phyloP scores from a whole-genome alignment of 192 early-diverging fungal species.

The Linnemannia schmuckeri region DNA sequence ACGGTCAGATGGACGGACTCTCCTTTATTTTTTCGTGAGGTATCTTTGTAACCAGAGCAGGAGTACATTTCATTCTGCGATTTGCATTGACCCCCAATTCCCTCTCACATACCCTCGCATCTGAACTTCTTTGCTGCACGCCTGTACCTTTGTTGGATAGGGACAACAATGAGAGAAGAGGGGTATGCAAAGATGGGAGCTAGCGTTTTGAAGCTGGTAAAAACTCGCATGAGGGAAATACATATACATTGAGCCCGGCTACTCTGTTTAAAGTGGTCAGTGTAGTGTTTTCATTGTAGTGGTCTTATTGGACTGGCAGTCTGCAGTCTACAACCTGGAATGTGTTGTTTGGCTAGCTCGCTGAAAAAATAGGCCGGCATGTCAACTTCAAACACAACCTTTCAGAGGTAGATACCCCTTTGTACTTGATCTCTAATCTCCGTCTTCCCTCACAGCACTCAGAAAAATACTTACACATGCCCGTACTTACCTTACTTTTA shows the following conservation, averaged over 20 bases:
- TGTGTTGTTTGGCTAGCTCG: background rate
- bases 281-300: background rate
- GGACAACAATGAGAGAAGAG: background rate
- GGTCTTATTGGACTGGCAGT: too few relatives aligned
- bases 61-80: constrained; percentile 1
- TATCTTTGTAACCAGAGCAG: background rate
- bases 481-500: background rate
- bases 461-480: background rate
- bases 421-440: background rate
- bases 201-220: background rate
- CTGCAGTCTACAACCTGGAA: background rate
- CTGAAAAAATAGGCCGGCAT: background rate
- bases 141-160: background rate
- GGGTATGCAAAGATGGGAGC: background rate
- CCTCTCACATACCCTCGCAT: background rate
- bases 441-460: background rate
- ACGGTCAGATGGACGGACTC: background rate
- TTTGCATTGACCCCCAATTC: background rate
- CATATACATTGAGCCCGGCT: background rate
- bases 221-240: background rate
- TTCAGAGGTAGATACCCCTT: background rate
- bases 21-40: background rate
- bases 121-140: background rate
- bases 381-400: background rate
- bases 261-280: background rate